Evolutionary conservation across 2,329 filamentous ascomycete species (phyloP), one percentile per base, ranked within the genome.

Genomic region (Ilyonectria robusta): DNA sequence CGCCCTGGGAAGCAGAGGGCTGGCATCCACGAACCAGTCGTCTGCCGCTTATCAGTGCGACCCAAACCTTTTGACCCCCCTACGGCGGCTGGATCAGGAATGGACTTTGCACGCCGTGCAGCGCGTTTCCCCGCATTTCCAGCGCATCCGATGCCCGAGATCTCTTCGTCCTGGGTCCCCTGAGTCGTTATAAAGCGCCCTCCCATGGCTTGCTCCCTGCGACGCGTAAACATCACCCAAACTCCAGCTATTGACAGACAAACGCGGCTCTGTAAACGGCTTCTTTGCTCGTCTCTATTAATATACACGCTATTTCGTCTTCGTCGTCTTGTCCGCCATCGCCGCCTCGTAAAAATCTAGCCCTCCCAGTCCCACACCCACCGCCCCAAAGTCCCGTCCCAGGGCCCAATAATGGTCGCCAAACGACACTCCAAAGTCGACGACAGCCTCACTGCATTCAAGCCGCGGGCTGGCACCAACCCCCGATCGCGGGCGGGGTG

Each of bases 401-500:
- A 48, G 47, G 46, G 35, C 17, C 37, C 19, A 42, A 44, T 48
- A 21, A 67, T 67, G 65, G 48, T 54, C 51, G 57, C 35, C 59
- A 67, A 48, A 47, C 59, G 56, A 26, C 61, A 48, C 29, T 44
- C 42, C 19, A 67, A 56, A 48, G 23, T 47, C 31, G 44, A 40
- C 40, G 53, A 53, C n/a, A 40, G 35, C 54, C 59, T 58, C 48
- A 37, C 60, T 19, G 46, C 65, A 17, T 63, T 42, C 55, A 67
- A 67, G 42, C 44, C 54, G 17, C 44, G 65, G 13, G 59, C 65
- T 48, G 65, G 60, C 35, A 54, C 59, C 8, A 64, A 59, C 21
- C 65, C 65, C 29, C 69, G 76, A 53, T 78, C 76, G 21, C 72
- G 75, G 59, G 73, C 75, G 21, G 76, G 76, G 4, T 78, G 76